Percentiles rank a stretch among this genome's conserved stretches.
Conservation (phyloP, 2,329 filamentous ascomycete genomes). For the Leptographium wingfieldii region DNA sequence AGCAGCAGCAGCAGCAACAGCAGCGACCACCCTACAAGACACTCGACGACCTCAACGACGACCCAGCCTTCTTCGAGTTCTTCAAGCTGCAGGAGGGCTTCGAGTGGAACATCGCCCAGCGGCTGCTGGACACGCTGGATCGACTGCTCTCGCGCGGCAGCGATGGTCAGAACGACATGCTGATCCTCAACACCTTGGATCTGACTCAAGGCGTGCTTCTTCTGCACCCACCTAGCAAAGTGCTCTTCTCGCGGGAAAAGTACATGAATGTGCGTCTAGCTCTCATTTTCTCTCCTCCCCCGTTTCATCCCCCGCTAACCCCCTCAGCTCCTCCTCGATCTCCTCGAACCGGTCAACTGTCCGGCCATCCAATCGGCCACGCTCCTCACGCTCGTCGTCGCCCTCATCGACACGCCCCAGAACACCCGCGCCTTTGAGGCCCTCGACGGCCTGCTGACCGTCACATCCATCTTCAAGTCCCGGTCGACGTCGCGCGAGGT, state of each 20-base stretch:
- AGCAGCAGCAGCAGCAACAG: conserved; percentile 20
- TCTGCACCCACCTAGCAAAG: conserved; percentile 79
- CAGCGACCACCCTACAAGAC: conserved; percentile 36
- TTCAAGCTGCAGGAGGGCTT: conserved; percentile 95
- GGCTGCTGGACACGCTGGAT: conserved; percentile 49
- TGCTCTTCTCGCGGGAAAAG: conserved; percentile 75
- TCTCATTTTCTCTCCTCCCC: neutral
- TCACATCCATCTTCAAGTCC: conserved; percentile 87
- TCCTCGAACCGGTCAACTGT: conserved; percentile 85
- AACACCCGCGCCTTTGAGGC: conserved; percentile 89
- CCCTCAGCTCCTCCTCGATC: conserved; percentile 65
- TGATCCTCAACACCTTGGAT: conserved; percentile 80
- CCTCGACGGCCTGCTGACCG: conserved; percentile 80
- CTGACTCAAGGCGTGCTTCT: conserved; percentile 79
- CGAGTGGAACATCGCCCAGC: conserved; percentile 90
- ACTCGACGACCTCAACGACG: conserved; percentile 58
- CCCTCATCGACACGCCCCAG: conserved; percentile 70
- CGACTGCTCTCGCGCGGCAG: conserved; percentile 17
- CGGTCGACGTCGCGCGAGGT: conserved; percentile 76
- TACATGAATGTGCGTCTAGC: conserved; percentile 69
- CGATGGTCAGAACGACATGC: conserved; percentile 64
- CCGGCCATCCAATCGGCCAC: conserved; percentile 85
- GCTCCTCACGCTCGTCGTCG: conserved; percentile 78
- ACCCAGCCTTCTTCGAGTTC: conserved; percentile 89
- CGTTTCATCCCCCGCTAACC: conserved; percentile 1